Evolutionary conservation across 148 eudicot species (phyloP), one percentile per base, ranked within the genome.

Genomic region (Chenopodium suecicum): DNA sequence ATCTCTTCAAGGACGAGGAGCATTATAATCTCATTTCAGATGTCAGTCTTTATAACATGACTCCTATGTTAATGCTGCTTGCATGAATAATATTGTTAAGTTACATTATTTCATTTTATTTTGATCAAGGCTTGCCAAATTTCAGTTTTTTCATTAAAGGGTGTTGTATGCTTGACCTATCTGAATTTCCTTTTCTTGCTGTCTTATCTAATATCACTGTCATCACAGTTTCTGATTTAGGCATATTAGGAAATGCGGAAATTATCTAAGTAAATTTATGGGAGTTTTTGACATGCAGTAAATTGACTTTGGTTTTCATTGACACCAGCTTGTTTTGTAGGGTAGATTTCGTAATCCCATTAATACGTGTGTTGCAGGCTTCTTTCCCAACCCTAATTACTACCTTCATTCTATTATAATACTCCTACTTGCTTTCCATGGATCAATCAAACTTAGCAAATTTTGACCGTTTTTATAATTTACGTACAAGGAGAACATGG

Each of bases 1-100:
- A 92, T 85, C 91, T 95, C 69, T 87, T 95, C 81, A 88, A 90
- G 87, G 94, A 93, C 32, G 96, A 92, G 86, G 92, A 86, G 78
- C 88, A 92, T 85, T 90, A 85, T 82, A 78, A 82, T 74, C 93
- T 95, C 75, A 88, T 95, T 74, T 77, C 89, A 77, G 96, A 95
- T 88, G 98, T 94, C 62, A 91, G 97, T 76, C 68, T 73, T 41
- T 64, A 20, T 52, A 73, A 63, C 83, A 54, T 74, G 16, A 41
- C 5, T 76, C 17, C 69, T 20, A 44, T 62, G 54, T 32, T 66
- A 19, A 27, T 27, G 56, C 54, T 47, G 37, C 74, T 47, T 58
- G 25, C 72, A 37, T 70, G 34, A 22, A 69, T 56, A 14, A 12
- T 27, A 20, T 44, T 25, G 2, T 9, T 41, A 11, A n/a, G 22